Evolutionary conservation across 768 basidiomycete genomes (phyloP), one percentile per base, ranked within the genome.

Genomic region (Xerocomus brunneocitrinus): DNA sequence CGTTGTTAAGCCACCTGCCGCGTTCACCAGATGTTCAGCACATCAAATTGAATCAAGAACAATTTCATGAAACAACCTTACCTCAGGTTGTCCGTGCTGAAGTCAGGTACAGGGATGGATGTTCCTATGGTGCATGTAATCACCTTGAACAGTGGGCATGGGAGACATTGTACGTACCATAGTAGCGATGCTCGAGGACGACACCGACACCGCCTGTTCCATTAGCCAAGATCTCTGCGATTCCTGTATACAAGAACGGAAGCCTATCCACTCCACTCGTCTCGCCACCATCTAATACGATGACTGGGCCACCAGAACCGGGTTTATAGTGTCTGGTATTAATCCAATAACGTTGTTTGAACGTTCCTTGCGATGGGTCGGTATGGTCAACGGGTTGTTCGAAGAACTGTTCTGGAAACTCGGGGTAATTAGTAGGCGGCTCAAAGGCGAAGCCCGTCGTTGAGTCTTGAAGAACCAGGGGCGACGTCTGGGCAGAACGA

Each of bases 271-370:
- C 83, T 19, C 92, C 95, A 56, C 81, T 87, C 4, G 92, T 95
- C 72, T 98, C 95, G 14, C 95, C 95, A 1, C 91, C 92, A 68
- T 98, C 95, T 22, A 98, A 72, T 2, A 98, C 82, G 59, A 92
- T 86, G 22, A 98, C 91, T 0, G 95, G 95, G 2, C 84, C 89
- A 41, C 84, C 83, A 2, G 77, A 70, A 6, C 84, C 78, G 0
- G 83, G 76, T 50, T 80, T 74, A 68, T 95, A 98, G 67, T 91
- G 84, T 32, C 89, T 79, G 19, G 82, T 81, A 64, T 86, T 94
- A 35, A 95, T 76, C 95, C 95, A 99, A 70, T 92, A 99, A 19
- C 95, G 80, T 65, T 98, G 94, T 48, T 78, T 71, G 71, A 91
- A 98, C 0, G 84, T 89, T 40, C 81, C 78, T 9, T 73, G 71